phyloP scores from a whole-genome alignment of 75 land plant genomes.

The Sequoia sempervirens region DNA sequence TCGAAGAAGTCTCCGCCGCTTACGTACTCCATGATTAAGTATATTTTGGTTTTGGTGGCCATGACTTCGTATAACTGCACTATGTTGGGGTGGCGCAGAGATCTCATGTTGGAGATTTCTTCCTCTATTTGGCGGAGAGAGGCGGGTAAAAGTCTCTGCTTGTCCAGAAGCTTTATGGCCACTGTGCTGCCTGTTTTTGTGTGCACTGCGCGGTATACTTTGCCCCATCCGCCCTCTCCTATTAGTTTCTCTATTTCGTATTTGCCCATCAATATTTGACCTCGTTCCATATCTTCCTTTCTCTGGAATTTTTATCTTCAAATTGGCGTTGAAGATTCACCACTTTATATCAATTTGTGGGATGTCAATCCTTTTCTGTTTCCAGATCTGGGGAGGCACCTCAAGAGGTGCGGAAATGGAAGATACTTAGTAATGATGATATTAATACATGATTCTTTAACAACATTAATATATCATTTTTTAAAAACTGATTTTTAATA shows the following conservation, averaged over 20 bases:
- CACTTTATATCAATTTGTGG: too few relatives aligned
- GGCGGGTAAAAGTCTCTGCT: background rate
- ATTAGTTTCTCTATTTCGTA: constrained; percentile 28
- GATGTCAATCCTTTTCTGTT: too few relatives aligned
- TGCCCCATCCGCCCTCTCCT: constrained; percentile 41
- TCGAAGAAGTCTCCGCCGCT: constrained; percentile 43
- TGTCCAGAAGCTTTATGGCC: constrained; percentile 40
- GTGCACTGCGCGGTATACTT: constrained; percentile 23
- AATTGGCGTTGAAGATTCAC: too few relatives aligned
- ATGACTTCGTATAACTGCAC: constrained; percentile 18
- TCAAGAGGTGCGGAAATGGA: too few relatives aligned
- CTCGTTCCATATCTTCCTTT: background rate
- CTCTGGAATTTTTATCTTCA: too few relatives aligned
- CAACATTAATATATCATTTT: too few relatives aligned
- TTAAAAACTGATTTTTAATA: too few relatives aligned
- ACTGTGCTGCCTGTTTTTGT: constrained; percentile 8
- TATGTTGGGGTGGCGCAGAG: constrained; percentile 25
- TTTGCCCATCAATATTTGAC: background rate
- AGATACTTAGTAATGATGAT: too few relatives aligned
- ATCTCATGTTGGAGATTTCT: constrained; percentile 22
- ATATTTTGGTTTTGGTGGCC: constrained; percentile 19
- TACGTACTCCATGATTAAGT: constrained; percentile 43
- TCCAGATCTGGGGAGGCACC: too few relatives aligned
- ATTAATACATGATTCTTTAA: too few relatives aligned
- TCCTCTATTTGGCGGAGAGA: background rate